Evolutionary conservation across 495 filamentous ascomycete genomes (phyloP).

Genomic region (Hypoxylon fuscum): DNA sequence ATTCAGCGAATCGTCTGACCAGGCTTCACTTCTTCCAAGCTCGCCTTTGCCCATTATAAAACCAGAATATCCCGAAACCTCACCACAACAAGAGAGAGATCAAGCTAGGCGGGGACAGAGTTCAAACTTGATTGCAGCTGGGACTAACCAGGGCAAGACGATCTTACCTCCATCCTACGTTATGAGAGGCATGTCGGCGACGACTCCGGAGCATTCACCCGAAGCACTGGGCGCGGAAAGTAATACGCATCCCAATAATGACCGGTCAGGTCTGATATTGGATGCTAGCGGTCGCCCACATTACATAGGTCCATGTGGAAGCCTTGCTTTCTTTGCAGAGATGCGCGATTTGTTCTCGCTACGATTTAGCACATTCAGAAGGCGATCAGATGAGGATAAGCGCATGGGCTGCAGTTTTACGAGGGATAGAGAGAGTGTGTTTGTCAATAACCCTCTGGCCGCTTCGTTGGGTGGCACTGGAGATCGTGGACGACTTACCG

Average conservation of each 20-base stretch:
- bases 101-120: neutral
- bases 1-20: conserved; percentile 20
- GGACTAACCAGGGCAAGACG: conserved; percentile 18
- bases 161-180: conserved; percentile 34
- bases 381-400: conserved; percentile 2
- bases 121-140: conserved; percentile 23
- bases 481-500: conserved; percentile 15
- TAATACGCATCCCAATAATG: neutral
- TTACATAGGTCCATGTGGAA: conserved; percentile 52
- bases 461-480: conserved; percentile 33
- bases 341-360: conserved; percentile 43
- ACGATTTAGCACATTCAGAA: conserved; percentile 16
- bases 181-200: conserved; percentile 1
- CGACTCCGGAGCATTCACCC: conserved; percentile 6
- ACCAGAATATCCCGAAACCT: neutral
- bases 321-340: conserved; percentile 44
- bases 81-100: no score
- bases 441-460: conserved; percentile 22
- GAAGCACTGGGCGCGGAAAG: neutral
- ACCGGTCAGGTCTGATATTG: conserved; percentile 39
- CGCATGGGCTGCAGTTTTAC: neutral
- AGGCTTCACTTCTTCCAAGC: no score
- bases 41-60: no score
- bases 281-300: conserved; percentile 49
- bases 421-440: neutral